These are phyloP conservation scores for Phytophthora sojae DNA, from an alignment of 352 stramenopile species.

Conservation along the genomic window DNA sequence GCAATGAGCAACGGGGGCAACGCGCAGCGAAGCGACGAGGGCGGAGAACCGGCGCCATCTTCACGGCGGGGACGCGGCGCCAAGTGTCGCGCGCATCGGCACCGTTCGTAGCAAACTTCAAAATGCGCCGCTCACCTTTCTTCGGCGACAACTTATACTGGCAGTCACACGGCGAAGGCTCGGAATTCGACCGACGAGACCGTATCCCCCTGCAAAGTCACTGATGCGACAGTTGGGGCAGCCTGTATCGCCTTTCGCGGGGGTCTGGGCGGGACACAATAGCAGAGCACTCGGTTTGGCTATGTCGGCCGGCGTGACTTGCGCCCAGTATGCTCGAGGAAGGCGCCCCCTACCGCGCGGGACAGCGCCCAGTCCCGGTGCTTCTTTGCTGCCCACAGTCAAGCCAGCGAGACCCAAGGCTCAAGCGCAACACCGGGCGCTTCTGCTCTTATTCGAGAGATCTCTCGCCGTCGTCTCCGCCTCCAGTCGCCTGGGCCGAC, in stretches of 20 bases:
- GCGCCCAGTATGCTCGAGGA: neutral
- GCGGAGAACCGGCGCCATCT: neutral
- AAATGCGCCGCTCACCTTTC: slow-evolving; percentile 2
- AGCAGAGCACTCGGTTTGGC: neutral
- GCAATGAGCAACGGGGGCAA: slow-evolving; percentile 24
- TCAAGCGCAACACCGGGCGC: slow-evolving; percentile 3
- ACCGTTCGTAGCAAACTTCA: neutral
- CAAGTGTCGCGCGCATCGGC: slow-evolving; percentile 19
- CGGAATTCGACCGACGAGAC: neutral
- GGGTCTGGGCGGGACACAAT: neutral
- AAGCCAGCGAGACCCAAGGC: slow-evolving; percentile 25
- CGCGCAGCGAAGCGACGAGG: neutral
- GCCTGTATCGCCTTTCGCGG: slow-evolving; percentile 5
- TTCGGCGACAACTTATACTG: slow-evolving; percentile 9
- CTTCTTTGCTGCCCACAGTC: slow-evolving; percentile 10
- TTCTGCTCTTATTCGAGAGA: slow-evolving; percentile 29
- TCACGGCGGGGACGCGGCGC: slow-evolving; percentile 23
- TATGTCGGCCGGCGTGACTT: neutral
- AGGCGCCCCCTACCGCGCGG: neutral
- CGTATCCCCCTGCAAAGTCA: slow-evolving; percentile 3
- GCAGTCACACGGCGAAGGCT: neutral
- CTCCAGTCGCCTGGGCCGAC: neutral
- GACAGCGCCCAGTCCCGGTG: neutral
- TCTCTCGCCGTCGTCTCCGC: slow-evolving; percentile 2
- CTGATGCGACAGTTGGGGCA: slow-evolving; percentile 11